Conservation (phyloP, 2,329 filamentous ascomycete species). For the Septoria linicola region DNA sequence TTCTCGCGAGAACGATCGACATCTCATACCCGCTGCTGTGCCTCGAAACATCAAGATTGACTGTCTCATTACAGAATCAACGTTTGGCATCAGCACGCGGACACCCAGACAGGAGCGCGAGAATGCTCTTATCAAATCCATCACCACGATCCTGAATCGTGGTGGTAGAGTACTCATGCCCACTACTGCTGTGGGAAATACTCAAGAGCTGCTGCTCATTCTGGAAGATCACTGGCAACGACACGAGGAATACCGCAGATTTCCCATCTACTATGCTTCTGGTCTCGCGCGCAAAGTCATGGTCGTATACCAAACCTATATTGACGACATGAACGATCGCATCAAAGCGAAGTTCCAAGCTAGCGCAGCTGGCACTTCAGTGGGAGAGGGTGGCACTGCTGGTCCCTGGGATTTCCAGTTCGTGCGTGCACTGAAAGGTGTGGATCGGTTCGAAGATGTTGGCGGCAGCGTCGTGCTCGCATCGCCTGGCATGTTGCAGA, state of each 20-base stretch:
- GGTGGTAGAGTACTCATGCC: conserved; percentile 92
- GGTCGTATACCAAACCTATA: conserved; percentile 97
- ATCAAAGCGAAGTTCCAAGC: conserved; percentile 86
- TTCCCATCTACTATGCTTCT: conserved; percentile 95
- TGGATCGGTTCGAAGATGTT: conserved; percentile 94
- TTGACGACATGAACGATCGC: conserved; percentile 98
- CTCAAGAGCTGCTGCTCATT: conserved; percentile 90
- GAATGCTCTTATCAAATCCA: conserved; percentile 90
- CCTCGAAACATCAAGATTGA: conserved; percentile 88
- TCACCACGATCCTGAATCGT: conserved; percentile 85
- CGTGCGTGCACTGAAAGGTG: conserved; percentile 84
- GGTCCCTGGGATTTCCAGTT: conserved; percentile 97
- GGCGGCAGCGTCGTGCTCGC: conserved; percentile 96
- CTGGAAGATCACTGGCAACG: conserved; percentile 96
- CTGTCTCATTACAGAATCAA: conserved; percentile 95
- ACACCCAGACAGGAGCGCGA: conserved; percentile 88
- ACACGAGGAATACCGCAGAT: conserved; percentile 82
- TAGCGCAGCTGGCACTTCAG: conserved; percentile 79
- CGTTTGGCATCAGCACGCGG: conserved; percentile 92
- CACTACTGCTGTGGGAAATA: conserved; percentile 89
- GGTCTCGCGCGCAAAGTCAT: conserved; percentile 95
- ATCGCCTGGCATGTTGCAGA: conserved; percentile 97
- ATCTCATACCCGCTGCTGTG: conserved; percentile 90
- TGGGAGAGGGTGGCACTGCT: conserved; percentile 66
- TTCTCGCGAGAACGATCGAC: conserved; percentile 89